A percentile compares a stretch with the other conserved stretches of the same genome.
phyloP scores from a whole-genome alignment of 768 basidiomycete species.

The Pisolithus tinctorius region DNA sequence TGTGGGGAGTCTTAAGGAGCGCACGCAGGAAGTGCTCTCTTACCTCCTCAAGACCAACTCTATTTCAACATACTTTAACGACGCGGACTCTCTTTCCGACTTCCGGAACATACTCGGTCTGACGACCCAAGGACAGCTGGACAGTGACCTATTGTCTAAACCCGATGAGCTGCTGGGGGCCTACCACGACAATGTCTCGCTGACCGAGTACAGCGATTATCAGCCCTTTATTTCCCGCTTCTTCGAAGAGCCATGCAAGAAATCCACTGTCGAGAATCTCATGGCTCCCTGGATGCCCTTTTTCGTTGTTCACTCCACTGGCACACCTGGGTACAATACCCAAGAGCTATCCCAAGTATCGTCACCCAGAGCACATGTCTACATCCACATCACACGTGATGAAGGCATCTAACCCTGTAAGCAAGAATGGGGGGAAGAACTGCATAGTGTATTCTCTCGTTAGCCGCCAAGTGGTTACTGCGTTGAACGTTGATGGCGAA shows the following conservation, averaged over 20 bases:
- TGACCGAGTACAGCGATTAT: constrained; percentile 13
- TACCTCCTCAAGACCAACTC: constrained; percentile 17
- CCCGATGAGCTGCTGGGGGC: neutral
- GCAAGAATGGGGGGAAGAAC: constrained; percentile 9
- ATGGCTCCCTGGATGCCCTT: constrained; percentile 17
- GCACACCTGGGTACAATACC: constrained; percentile 11
- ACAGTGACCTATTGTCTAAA: neutral
- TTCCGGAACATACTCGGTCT: constrained; percentile 7
- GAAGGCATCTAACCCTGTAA: constrained; percentile 7
- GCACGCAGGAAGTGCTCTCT: constrained; percentile 16
- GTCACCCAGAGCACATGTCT: constrained; percentile 17
- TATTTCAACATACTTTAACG: constrained; percentile 11
- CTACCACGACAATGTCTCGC: constrained; percentile 13
- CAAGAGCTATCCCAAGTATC: constrained; percentile 16
- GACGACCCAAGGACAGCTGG: neutral
- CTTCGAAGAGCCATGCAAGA: constrained; percentile 15
- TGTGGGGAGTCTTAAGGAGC: constrained; percentile 12
- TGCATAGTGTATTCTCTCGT: constrained; percentile 18
- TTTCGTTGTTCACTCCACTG: constrained; percentile 16
- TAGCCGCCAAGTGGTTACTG: constrained; percentile 7
- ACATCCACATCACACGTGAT: constrained; percentile 8
- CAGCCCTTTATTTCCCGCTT: constrained; percentile 15
- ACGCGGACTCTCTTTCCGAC: constrained; percentile 8
- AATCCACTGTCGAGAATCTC: constrained; percentile 12
- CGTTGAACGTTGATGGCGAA: constrained; percentile 5